Evolutionary conservation across 2,329 filamentous ascomycete species (phyloP).

Genomic region (Hypoxylon sp.): DNA sequence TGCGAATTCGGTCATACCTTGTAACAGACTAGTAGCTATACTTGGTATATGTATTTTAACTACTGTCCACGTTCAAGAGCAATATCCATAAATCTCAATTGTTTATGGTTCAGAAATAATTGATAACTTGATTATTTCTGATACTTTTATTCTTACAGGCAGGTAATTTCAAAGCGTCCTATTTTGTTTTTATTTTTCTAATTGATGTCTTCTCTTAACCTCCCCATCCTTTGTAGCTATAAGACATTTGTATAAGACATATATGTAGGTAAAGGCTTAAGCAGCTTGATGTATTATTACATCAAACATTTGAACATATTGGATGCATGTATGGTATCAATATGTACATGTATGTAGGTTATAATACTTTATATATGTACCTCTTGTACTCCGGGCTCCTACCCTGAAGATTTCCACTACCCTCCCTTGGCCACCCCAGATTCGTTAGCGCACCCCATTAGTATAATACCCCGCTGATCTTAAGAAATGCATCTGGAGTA

Average conservation of each 20-base stretch:
- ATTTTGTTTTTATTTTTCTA: not conserved
- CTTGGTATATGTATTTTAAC: not conserved
- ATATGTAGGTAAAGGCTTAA: not conserved
- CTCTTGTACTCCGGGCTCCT: slow-evolving; percentile 11
- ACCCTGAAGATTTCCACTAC: slow-evolving; percentile 15
- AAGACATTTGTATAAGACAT: not conserved
- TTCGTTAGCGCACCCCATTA: slow-evolving; percentile 46
- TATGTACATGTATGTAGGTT: not conserved
- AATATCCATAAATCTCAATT: not conserved
- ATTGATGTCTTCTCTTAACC: not conserved
- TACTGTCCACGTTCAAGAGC: not conserved
- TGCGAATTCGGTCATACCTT: not conserved
- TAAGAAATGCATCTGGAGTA: slow-evolving; percentile 44
- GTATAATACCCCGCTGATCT: slow-evolving; percentile 46
- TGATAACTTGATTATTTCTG: not conserved
- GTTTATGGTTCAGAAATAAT: not conserved
- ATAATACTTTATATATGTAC: slow-evolving; percentile 22
- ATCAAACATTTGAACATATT: not conserved
- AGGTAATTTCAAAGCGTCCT: not conserved
- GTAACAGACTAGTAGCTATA: not conserved
- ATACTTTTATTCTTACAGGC: not conserved
- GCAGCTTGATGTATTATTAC: slow-evolving; percentile 13
- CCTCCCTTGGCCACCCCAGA: slow-evolving; percentile 48
- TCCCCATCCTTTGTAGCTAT: not conserved
- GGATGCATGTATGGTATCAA: not conserved